Percentiles rank a stretch among this genome's conserved stretches.
These are phyloP conservation scores for Solanum stenotomum DNA, from an alignment of 257 asterid genomes.

Conservation along the genomic window DNA sequence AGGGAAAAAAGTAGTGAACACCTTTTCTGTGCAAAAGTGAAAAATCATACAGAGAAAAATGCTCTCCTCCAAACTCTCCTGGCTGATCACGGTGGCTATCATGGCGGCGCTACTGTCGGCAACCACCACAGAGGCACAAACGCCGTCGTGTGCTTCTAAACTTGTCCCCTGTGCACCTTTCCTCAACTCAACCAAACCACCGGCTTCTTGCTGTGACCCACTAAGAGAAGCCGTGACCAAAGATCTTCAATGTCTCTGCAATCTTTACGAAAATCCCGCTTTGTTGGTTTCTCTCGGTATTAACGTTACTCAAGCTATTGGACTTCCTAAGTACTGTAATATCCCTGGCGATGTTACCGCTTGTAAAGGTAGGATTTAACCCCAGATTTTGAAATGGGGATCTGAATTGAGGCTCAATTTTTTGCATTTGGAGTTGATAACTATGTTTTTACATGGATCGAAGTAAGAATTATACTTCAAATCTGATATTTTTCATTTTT, in stretches of 20 bases:
- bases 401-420: not conserved
- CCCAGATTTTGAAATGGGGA: not conserved
- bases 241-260: conserved; percentile 42
- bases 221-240: conserved; percentile 22
- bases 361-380: conserved; percentile 21
- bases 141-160: conserved; percentile 16
- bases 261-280: conserved; percentile 10
- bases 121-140: conserved; percentile 16
- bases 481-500: not conserved
- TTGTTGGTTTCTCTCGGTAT: conserved; percentile 1
- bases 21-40: not conserved
- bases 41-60: not conserved
- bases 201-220: conserved; percentile 29
- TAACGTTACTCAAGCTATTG: conserved; percentile 34
- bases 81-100: conserved; percentile 7
- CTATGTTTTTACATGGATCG: not conserved
- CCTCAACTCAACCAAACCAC: conserved; percentile 32
- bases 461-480: not conserved
- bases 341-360: conserved; percentile 17
- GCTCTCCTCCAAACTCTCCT: conserved; percentile 1
- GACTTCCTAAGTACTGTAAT: conserved; percentile 26
- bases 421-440: not conserved
- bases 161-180: conserved; percentile 18
- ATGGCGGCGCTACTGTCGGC: conserved; percentile 14
- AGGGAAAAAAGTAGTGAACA: not conserved